Evolutionary conservation across 768 basidiomycete genomes (phyloP).

Genomic region (Lactifluus hygrophoroides): DNA sequence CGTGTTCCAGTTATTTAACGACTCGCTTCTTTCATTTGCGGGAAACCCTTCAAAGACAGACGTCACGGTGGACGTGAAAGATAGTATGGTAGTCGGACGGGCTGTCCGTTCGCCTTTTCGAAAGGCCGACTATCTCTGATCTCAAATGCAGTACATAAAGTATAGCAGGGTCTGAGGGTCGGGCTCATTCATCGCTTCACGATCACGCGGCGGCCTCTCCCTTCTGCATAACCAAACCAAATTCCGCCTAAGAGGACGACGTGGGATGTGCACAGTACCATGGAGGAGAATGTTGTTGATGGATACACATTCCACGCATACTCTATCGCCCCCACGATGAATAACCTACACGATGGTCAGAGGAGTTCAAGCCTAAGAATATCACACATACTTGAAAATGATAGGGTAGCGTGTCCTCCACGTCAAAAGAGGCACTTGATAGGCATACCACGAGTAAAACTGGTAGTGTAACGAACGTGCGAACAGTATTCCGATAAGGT

Average conservation of each 20-base stretch:
- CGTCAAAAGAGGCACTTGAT: constrained; percentile 76
- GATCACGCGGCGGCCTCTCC: not conserved
- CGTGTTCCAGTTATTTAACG: too few species aligned
- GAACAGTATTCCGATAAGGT: constrained; percentile 84
- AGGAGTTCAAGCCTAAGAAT: constrained; percentile 2
- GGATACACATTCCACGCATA: constrained; percentile 88
- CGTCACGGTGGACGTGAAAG: too few species aligned
- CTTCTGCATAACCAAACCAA: constrained; percentile 35
- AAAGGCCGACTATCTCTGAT: too few species aligned
- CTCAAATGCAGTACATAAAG: too few species aligned
- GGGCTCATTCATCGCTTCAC: not conserved
- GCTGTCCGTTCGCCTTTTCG: too few species aligned
- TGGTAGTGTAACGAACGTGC: constrained; percentile 96
- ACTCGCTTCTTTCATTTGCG: too few species aligned
- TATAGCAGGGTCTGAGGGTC: too few species aligned
- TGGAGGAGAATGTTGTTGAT: constrained; percentile 62
- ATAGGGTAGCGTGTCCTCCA: constrained; percentile 66
- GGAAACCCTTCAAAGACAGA: too few species aligned
- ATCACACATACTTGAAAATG: constrained; percentile 45
- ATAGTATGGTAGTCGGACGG: too few species aligned
- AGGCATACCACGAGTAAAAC: constrained; percentile 96
- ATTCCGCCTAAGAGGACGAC: constrained; percentile 44
- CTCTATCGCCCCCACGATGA: constrained; percentile 55
- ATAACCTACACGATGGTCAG: constrained; percentile 37
- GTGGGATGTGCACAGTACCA: constrained; percentile 44